phyloP scores from a whole-genome alignment of 768 basidiomycete genomes.

The Podaxis carcinomalis region DNA sequence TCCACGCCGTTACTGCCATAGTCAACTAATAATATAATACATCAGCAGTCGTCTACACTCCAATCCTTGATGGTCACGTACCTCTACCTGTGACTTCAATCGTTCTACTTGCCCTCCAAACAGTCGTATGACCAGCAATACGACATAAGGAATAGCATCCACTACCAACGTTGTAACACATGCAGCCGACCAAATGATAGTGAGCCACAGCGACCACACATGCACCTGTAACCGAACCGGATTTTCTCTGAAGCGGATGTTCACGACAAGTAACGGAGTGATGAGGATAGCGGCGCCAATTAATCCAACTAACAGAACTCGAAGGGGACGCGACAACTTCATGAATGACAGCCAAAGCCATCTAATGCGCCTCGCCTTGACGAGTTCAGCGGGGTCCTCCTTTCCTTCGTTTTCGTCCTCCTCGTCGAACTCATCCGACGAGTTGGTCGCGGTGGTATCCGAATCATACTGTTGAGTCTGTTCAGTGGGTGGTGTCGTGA shows the following conservation, averaged over 20 bases:
- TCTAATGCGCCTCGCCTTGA: slow-evolving; percentile 58
- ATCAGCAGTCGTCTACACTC: neutral
- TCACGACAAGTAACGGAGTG: slow-evolving; percentile 65
- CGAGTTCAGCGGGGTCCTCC: slow-evolving; percentile 17
- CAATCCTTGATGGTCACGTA: slow-evolving; percentile 22
- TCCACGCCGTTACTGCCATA: slow-evolving; percentile 65
- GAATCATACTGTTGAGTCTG: slow-evolving; percentile 26
- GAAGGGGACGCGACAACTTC: slow-evolving; percentile 56
- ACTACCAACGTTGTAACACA: slow-evolving; percentile 62
- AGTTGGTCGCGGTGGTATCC: slow-evolving; percentile 51
- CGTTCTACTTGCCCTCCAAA: slow-evolving; percentile 62
- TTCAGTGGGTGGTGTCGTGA: neutral
- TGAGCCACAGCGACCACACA: slow-evolving; percentile 64
- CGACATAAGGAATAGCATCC: slow-evolving; percentile 54
- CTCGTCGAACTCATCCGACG: slow-evolving; percentile 74
- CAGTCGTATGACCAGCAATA: slow-evolving; percentile 48
- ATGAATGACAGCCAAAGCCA: slow-evolving; percentile 62
- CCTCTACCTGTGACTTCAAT: slow-evolving; percentile 67
- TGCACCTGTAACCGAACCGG: slow-evolving; percentile 51
- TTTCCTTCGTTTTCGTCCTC: slow-evolving; percentile 63
- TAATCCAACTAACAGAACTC: slow-evolving; percentile 55
- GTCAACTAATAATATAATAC: slow-evolving; percentile 40
- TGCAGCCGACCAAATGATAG: slow-evolving; percentile 60
- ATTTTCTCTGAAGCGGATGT: slow-evolving; percentile 52
- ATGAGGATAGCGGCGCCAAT: slow-evolving; percentile 62